A percentile compares a stretch with the other conserved stretches of the same genome.
These are phyloP conservation scores for Pseudocercospora crystallina DNA, from an alignment of 2,329 filamentous ascomycete species.

Conservation along the genomic window DNA sequence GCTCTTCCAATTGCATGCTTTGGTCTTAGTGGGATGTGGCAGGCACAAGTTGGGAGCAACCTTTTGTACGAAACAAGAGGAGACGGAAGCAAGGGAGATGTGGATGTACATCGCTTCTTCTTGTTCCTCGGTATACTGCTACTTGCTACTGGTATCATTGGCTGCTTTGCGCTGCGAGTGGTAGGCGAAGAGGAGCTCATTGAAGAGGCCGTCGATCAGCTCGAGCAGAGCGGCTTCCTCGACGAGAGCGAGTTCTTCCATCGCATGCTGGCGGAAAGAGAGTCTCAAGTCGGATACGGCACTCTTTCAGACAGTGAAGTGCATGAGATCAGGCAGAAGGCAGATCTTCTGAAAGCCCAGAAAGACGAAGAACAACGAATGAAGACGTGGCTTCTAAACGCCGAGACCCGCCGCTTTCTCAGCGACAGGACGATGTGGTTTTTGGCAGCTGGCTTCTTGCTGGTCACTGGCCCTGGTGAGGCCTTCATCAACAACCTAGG, in stretches of 20 bases:
- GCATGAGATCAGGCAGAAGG: slow-evolving; percentile 45
- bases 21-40: slow-evolving; percentile 92
- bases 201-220: slow-evolving; percentile 82
- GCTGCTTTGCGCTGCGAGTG: slow-evolving; percentile 71
- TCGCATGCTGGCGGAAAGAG: slow-evolving; percentile 44
- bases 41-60: slow-evolving; percentile 81
- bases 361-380: slow-evolving; percentile 63
- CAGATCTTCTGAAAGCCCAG: slow-evolving; percentile 46
- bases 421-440: slow-evolving; percentile 94
- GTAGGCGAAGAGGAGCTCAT: slow-evolving; percentile 86
- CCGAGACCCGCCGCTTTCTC: slow-evolving; percentile 82
- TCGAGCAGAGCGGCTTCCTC: slow-evolving; percentile 84
- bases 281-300: slow-evolving; percentile 59
- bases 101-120: slow-evolving; percentile 83
- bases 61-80: slow-evolving; percentile 69
- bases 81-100: slow-evolving; percentile 61
- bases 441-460: slow-evolving; percentile 84
- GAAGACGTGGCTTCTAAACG: slow-evolving; percentile 89
- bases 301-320: slow-evolving; percentile 53
- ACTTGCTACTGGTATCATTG: slow-evolving; percentile 67
- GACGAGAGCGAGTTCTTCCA: slow-evolving; percentile 72
- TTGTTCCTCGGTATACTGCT: slow-evolving; percentile 77
- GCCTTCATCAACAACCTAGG: slow-evolving; percentile 97
- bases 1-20: slow-evolving; percentile 90
- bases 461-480: slow-evolving; percentile 93